Conservation (phyloP, 2,329 filamentous ascomycete species). For the Phialophora tarda region DNA sequence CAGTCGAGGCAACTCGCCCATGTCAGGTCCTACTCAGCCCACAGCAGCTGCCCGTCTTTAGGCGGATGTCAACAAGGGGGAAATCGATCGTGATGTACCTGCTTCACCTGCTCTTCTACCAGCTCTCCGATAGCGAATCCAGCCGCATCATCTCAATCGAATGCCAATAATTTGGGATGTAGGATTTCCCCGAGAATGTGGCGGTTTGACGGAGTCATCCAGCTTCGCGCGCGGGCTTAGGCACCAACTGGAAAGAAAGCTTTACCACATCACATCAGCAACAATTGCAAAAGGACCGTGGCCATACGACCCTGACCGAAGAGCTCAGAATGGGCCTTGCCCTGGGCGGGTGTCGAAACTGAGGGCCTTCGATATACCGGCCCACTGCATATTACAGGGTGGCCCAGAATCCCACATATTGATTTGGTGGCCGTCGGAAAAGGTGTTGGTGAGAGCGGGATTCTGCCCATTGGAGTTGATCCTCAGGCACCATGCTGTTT, state of each 20-base stretch:
- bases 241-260: background rate
- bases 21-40: background rate
- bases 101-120: background rate
- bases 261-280: background rate
- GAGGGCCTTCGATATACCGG: background rate
- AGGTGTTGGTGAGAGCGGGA: background rate
- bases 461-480: background rate
- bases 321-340: background rate
- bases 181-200: background rate
- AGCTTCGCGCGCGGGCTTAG: background rate
- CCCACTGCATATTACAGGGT: background rate
- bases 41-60: background rate
- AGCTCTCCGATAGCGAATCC: background rate
- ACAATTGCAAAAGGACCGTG: background rate
- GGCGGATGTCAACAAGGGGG: background rate
- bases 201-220: background rate
- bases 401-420: background rate
- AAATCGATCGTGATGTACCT: background rate
- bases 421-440: background rate
- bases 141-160: background rate
- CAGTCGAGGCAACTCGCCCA: no score
- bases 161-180: background rate
- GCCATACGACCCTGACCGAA: background rate
- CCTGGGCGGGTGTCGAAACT: background rate
- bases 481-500: background rate